Evolutionary conservation across 805 yeast genomes (phyloP), one percentile per base, ranked within the genome.

Genomic region (Saturnispora silvae): DNA sequence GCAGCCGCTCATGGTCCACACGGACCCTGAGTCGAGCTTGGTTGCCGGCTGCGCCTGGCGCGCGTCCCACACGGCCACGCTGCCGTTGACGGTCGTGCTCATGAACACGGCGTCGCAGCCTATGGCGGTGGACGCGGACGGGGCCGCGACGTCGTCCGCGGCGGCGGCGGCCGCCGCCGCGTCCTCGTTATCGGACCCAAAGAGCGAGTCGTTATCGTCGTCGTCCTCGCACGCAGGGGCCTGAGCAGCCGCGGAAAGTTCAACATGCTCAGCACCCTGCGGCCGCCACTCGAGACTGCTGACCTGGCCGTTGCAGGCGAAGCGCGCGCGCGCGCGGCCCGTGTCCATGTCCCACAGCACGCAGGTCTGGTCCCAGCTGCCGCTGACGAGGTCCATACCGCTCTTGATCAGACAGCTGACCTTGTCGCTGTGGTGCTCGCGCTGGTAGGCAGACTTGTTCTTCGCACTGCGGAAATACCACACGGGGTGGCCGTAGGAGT

Each of bases 1-100:
- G 39, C 82, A 74, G 0, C 95, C 74, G 6, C 84, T 72, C 70
- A 81, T 76, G 56, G 95, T 81, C 97, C 97, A 92, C 0, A 97
- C 77, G 1, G 77, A 20, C 5, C 29, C 29, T 3, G 29, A 7
- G n/a, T n/a, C n/a, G 5, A 13, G 13, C 14, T 6, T 15, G 10
- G 5, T 15, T 8, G 5, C 22, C 6, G 19, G 3, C 41, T 31
- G n/a, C 1, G 53, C 41, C 1, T 48, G 25, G 40, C 98, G 67
- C 4, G 69, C 59, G 55, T 92, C 98, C 95, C 96, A 87, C 4
- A 92, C 57, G 42, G 72, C 74, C 2, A 87, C 55, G 0, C 77
- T 65, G 4, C 98, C 98, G 54, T 87, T 92, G 37, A 86, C 75
- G 6, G 86, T 72, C 0, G 95, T 77, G 1, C 94, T 68, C 63